These are phyloP conservation scores for Cryptococcus hybrid DNA, from an alignment of 1,284 basidiomycete genomes.

Conservation along the genomic window DNA sequence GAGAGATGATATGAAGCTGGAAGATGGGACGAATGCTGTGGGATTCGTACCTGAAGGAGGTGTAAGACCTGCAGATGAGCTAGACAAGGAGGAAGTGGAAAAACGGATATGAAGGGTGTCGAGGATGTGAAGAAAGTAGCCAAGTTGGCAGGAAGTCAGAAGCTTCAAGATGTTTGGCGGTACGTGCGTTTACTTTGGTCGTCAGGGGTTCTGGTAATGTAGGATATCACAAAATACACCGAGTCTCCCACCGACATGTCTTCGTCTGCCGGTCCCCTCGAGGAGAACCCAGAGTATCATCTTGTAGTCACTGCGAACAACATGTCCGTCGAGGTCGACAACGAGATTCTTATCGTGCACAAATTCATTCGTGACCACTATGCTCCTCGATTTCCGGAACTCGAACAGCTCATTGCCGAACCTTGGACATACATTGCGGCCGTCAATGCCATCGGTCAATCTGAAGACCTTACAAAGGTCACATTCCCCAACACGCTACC, in stretches of 20 bases:
- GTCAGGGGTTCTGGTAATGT: constrained; percentile 4
- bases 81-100: constrained; percentile 89
- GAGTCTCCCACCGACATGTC: constrained; percentile 70
- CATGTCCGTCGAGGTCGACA: constrained; percentile 96
- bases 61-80: constrained; percentile 84
- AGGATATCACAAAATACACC: constrained; percentile 88
- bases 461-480: constrained; percentile 78
- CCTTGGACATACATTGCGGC: constrained; percentile 90
- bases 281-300: constrained; percentile 93
- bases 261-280: constrained; percentile 64
- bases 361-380: constrained; percentile 99
- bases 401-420: constrained; percentile 91
- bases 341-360: constrained; percentile 95
- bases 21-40: constrained; percentile 35
- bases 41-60: constrained; percentile 85
- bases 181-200: neutral
- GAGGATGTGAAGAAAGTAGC: constrained; percentile 84
- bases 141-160: constrained; percentile 79
- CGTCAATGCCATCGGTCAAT: constrained; percentile 84
- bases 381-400: constrained; percentile 90
- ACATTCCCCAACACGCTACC: constrained; percentile 76
- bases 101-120: constrained; percentile 79
- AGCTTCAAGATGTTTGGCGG: constrained; percentile 85
- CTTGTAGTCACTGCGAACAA: constrained; percentile 98
- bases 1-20: constrained; percentile 35